phyloP scores from a whole-genome alignment of 768 basidiomycete species.

The Amylocystis lapponica region DNA sequence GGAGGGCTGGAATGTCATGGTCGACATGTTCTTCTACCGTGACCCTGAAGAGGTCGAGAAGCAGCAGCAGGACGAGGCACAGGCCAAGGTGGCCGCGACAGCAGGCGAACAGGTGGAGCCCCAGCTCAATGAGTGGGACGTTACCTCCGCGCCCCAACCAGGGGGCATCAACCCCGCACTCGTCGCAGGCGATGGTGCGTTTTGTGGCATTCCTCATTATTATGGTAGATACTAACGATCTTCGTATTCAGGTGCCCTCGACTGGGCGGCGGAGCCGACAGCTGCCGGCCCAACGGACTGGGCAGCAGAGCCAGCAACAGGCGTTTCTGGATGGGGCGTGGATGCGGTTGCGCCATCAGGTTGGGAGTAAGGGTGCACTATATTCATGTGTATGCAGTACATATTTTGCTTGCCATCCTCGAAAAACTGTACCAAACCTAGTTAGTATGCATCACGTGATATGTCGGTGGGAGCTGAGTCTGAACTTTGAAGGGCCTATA shows the following conservation, averaged over 20 bases:
- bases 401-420: too few species aligned
- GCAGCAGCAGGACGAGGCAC: slow-evolving; percentile 91
- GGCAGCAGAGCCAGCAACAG: slow-evolving; percentile 28
- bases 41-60: slow-evolving; percentile 99
- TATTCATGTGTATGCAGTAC: too few species aligned
- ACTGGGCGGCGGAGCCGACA: slow-evolving; percentile 87
- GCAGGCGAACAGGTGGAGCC: slow-evolving; percentile 51
- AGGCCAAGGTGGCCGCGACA: slow-evolving; percentile 65
- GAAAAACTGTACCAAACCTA: too few species aligned
- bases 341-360: slow-evolving; percentile 18
- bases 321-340: slow-evolving; percentile 25
- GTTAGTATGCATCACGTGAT: too few species aligned
- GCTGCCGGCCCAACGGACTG: slow-evolving; percentile 31
- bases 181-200: slow-evolving; percentile 50
- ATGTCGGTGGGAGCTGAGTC: too few species aligned
- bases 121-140: slow-evolving; percentile 68
- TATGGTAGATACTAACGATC: background rate
- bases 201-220: background rate
- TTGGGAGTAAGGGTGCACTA: slow-evolving; percentile 25
- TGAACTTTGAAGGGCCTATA: too few species aligned
- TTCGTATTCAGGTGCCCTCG: slow-evolving; percentile 53
- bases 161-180: slow-evolving; percentile 76
- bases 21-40: slow-evolving; percentile 99
- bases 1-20: slow-evolving; percentile 98
- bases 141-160: slow-evolving; percentile 56